Evolutionary conservation across 2,329 filamentous ascomycete genomes (phyloP).

Genomic region (Proliferodiscus dingleyae): DNA sequence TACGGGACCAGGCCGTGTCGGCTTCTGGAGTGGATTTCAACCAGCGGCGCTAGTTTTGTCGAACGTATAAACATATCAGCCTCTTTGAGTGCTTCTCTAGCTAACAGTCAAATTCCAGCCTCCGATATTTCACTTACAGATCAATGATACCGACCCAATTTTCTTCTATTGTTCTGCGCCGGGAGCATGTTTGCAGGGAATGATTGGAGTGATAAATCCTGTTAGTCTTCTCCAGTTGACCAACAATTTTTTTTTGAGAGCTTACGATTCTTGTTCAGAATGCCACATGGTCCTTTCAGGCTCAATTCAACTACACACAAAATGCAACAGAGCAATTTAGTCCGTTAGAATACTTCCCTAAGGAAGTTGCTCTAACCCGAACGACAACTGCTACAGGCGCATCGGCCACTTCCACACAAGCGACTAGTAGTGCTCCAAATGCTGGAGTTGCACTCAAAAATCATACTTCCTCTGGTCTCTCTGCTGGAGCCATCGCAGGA

Average conservation of each 20-base stretch:
- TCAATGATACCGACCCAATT: slow-evolving; percentile 60
- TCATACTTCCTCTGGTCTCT: slow-evolving; percentile 12
- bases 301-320: slow-evolving; percentile 43
- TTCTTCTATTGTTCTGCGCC: slow-evolving; percentile 68
- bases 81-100: background rate
- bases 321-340: slow-evolving; percentile 48
- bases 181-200: slow-evolving; percentile 61
- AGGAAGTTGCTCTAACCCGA: slow-evolving; percentile 34
- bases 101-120: slow-evolving; percentile 18
- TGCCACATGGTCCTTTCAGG: slow-evolving; percentile 41
- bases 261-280: slow-evolving; percentile 33
- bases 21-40: slow-evolving; percentile 50
- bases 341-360: slow-evolving; percentile 51
- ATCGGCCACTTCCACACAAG: background rate
- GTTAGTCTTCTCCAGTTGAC: slow-evolving; percentile 33
- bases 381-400: slow-evolving; percentile 8
- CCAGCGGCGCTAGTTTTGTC: slow-evolving; percentile 37
- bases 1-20: slow-evolving; percentile 41
- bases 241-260: background rate
- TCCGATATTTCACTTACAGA: slow-evolving; percentile 38
- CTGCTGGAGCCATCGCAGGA: slow-evolving; percentile 52
- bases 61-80: slow-evolving; percentile 34
- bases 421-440: background rate
- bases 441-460: background rate
- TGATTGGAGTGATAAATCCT: slow-evolving; percentile 74